Evolutionary conservation across 768 basidiomycete species (phyloP), one percentile per base, ranked within the genome.

Genomic region (Coprinopsis sp.): DNA sequence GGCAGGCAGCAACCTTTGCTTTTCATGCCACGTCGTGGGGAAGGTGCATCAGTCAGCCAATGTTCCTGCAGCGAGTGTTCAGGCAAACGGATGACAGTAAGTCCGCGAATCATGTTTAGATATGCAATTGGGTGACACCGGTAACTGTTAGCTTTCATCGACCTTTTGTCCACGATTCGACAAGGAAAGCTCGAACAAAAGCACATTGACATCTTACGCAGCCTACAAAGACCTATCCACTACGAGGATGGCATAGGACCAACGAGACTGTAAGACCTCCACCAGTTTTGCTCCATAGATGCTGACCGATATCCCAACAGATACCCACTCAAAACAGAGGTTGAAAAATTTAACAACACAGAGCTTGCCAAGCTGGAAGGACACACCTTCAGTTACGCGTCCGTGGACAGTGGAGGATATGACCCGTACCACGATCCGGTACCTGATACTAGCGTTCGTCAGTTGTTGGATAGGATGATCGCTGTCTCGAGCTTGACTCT

Each of bases 111-210:
- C 30, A 14, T 21, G 31, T 34, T 14, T 29, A 29, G 14, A 14
- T n/a, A n/a, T n/a, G n/a, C n/a, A 6, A 24, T 33, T 28, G 33
- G n/a, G 11, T n/a, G 33, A 7, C 19, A 19, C 3, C 21, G 12
- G 28, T 36, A 33, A 8, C 28, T 27, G 3, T 13, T 44, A 88
- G 89, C 71, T 18, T 93, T 95, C 62, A 76, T 95, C 40, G 73
- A 84, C 58, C 87, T 95, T 71, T 71, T 96, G 45, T 88, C 90
- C 54, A 82, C 91, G 57, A 92, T 95, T 85, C 79, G 92, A 14
- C 79, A 80, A 46, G 92, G 91, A 0, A 61, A 56, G 6, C 64
- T 93, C 24, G 71, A 74, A 0, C 51, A 60, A 2, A 54, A 64
- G 12, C 87, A 89, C 11, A 74, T 87, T 44, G 33, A 54, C 19